Evolutionary conservation across 345 rosid species (phyloP), one percentile per base, ranked within the genome.

Genomic region (Viola odorata): DNA sequence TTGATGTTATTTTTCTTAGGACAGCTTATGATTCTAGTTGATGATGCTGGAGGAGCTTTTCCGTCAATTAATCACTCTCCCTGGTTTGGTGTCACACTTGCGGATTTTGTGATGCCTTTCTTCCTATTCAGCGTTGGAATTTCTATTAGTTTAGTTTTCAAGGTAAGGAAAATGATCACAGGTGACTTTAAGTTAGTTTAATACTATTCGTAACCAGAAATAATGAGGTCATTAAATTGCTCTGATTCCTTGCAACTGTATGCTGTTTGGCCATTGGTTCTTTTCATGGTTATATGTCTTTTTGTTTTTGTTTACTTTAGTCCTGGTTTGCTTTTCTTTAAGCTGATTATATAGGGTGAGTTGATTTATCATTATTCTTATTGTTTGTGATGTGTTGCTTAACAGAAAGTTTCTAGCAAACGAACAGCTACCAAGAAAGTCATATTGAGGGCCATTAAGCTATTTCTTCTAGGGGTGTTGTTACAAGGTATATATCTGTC

Each of bases 81-180:
- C 6, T 77, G 89, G 89, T 79, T 84, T 16, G 82, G 82, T 16
- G 76, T 81, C 66, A 81, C 85, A 14, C 64, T 81, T 0, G 82
- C 89, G 0, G 89, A 79, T 73, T 79, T 77, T 32, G 89, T 84
- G 67, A 84, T 84, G 89, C 85, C 89, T 2, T 77, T 75, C 75
- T 84, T 79, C 51, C 84, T 81, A 57, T 81, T 81, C 53, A 68
- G 79, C 60, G 85, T 84, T 41, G 89, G 85, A 17, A 67, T 84
- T 58, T 81, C 82, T 12, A 62, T 77, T 48, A 68, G 78, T 64
- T 66, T 84, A 50, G 85, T 65, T 5, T 75, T 79, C 44, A 75
- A 79, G 85, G 88, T 75, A 68, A 12, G 62, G 15, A 40, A 50
- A 55, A 32, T 44, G 49, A 55, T 40, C 10, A 5, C 39, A 14